Percentiles rank a stretch among this genome's conserved stretches.
phyloP scores from a whole-genome alignment of 1,284 basidiomycete species.

The Cystobasidiaceae sp. region DNA sequence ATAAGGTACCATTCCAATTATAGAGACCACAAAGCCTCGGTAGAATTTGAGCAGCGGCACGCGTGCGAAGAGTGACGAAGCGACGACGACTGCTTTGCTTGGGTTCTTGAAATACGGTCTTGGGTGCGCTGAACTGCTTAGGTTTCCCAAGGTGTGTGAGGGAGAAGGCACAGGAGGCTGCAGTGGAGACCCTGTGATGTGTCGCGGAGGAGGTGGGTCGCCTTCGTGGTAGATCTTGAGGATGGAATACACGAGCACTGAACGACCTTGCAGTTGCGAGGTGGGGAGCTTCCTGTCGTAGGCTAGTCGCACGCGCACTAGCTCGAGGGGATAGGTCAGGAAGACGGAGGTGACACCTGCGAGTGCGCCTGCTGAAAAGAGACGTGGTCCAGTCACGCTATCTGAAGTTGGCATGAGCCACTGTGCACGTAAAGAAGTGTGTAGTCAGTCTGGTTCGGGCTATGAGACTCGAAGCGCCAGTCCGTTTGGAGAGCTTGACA shows the following conservation, averaged over 20 bases:
- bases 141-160: conserved; percentile 22
- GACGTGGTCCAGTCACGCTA: conserved; percentile 70
- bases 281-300: conserved; percentile 61
- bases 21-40: conserved; percentile 87
- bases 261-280: conserved; percentile 20
- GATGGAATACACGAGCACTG: conserved; percentile 61
- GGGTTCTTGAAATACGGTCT: conserved; percentile 47
- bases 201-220: conserved; percentile 40
- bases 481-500: neutral
- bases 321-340: conserved; percentile 89
- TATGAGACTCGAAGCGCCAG: neutral
- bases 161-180: conserved; percentile 34
- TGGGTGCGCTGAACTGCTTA: conserved; percentile 42
- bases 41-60: conserved; percentile 85
- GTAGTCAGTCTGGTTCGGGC: neutral
- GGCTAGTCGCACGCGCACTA: conserved; percentile 92
- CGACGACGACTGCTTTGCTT: conserved; percentile 40
- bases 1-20: conserved; percentile 90
- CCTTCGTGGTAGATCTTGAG: conserved; percentile 67
- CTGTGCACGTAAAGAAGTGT: conserved; percentile 39
- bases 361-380: conserved; percentile 80
- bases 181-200: neutral
- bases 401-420: conserved; percentile 75
- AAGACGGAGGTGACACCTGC: conserved; percentile 88
- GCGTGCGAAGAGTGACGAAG: conserved; percentile 43